Conservation (phyloP, 1,139 yeast genomes). For the Sugiyamaella paludigena region DNA sequence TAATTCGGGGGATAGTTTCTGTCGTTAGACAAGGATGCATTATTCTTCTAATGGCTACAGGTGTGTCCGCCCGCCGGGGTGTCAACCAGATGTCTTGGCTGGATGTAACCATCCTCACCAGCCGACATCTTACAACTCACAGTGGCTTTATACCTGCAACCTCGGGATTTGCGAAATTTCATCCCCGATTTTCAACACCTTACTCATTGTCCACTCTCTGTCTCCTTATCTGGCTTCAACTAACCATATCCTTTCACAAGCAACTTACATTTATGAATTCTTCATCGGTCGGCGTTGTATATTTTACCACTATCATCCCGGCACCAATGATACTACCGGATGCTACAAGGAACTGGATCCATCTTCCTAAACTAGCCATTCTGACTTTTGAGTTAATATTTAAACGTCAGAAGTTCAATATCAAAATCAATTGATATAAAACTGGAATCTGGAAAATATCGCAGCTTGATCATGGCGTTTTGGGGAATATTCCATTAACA, state of each 20-base stretch:
- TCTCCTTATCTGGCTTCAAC: neutral
- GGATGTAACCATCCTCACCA: too few relatives aligned
- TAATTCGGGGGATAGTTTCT: slow-evolving; percentile 74
- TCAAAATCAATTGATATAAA: slow-evolving; percentile 23
- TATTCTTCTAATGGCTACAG: neutral
- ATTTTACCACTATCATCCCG: slow-evolving; percentile 65
- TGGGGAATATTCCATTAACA: too few relatives aligned
- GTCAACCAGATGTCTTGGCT: too few relatives aligned
- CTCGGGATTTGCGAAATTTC: neutral
- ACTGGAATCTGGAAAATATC: too few relatives aligned
- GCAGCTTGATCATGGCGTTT: too few relatives aligned
- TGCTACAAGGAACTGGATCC: slow-evolving; percentile 57
- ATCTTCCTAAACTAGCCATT: slow-evolving; percentile 41
- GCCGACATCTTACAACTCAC: too few relatives aligned
- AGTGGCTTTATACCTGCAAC: too few relatives aligned
- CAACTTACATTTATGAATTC: slow-evolving; percentile 55
- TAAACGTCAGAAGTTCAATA: slow-evolving; percentile 1
- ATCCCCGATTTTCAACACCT: neutral
- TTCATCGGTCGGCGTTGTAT: slow-evolving; percentile 82
- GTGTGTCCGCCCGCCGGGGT: neutral
- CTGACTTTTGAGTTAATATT: neutral
- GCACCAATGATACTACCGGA: slow-evolving; percentile 62
- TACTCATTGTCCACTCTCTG: neutral
- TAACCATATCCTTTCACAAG: too few relatives aligned
- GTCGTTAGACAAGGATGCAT: too few relatives aligned